phyloP scores from a whole-genome alignment of 352 stramenopile species.

The Pythium brachiatum region DNA sequence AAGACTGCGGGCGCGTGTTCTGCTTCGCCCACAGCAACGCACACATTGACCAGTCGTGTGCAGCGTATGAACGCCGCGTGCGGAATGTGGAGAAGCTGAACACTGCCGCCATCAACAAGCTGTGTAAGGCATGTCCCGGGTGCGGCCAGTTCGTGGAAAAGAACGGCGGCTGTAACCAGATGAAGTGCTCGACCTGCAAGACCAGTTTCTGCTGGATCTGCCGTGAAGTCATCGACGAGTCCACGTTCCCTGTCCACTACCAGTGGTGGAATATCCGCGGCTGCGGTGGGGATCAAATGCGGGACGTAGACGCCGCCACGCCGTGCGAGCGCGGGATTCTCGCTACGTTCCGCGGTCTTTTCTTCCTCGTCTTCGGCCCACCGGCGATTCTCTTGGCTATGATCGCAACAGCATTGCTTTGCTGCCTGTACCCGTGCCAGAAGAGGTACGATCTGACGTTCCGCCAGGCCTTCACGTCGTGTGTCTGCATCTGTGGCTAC shows the following conservation, averaged over 20 bases:
- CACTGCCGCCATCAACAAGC: slow-evolving; percentile 30
- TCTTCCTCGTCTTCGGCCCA: slow-evolving; percentile 64
- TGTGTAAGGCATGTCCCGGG: slow-evolving; percentile 51
- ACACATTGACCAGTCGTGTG: slow-evolving; percentile 62
- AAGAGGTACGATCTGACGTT: slow-evolving; percentile 42
- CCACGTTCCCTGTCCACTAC: slow-evolving; percentile 86
- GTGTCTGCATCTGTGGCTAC: slow-evolving; percentile 39
- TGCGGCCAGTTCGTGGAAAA: slow-evolving; percentile 62
- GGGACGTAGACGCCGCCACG: slow-evolving; percentile 38
- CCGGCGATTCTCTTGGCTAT: slow-evolving; percentile 57
- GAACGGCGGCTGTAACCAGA: slow-evolving; percentile 87
- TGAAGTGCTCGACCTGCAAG: slow-evolving; percentile 82
- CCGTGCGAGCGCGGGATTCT: slow-evolving; percentile 30
- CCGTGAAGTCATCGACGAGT: slow-evolving; percentile 70
- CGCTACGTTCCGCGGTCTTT: slow-evolving; percentile 37
- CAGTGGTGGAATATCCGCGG: slow-evolving; percentile 79
- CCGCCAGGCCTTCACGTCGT: slow-evolving; percentile 66
- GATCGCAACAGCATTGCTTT: slow-evolving; percentile 46
- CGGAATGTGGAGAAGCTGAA: slow-evolving; percentile 31
- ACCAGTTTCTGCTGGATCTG: slow-evolving; percentile 91
- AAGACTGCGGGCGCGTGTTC: slow-evolving; percentile 51
- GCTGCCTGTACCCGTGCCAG: slow-evolving; percentile 62
- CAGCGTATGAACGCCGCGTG: slow-evolving; percentile 38
- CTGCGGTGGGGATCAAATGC: slow-evolving; percentile 57
- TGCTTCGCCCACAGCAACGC: slow-evolving; percentile 89